Conservation (phyloP, 1,284 basidiomycete genomes). For the Ustilago bromivora region DNA sequence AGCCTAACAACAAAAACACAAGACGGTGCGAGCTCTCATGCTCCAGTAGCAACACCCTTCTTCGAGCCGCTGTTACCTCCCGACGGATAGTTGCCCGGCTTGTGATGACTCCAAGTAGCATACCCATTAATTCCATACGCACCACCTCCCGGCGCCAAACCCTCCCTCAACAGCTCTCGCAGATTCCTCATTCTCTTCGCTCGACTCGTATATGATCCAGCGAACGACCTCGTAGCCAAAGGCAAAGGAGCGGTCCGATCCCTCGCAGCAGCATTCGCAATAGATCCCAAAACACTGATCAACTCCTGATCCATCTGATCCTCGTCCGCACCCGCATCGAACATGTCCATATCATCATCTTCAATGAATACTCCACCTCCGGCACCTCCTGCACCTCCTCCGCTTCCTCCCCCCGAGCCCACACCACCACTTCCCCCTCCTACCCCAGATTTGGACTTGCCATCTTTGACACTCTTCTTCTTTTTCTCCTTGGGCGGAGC, state of each 20-base stretch:
- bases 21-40: constrained; percentile 3
- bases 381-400: background rate
- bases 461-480: constrained; percentile 51
- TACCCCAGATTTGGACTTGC: constrained; percentile 25
- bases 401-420: background rate
- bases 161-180: constrained; percentile 57
- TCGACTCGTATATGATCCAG: constrained; percentile 58
- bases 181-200: constrained; percentile 58
- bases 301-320: constrained; percentile 64
- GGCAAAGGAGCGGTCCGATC: constrained; percentile 61
- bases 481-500: constrained; percentile 62
- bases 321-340: constrained; percentile 51
- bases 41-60: constrained; percentile 31
- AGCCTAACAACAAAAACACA: background rate
- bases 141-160: constrained; percentile 48
- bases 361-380: constrained; percentile 36
- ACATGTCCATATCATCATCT: constrained; percentile 63
- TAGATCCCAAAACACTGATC: constrained; percentile 42
- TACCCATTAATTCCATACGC: constrained; percentile 52
- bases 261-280: constrained; percentile 46
- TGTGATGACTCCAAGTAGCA: constrained; percentile 33
- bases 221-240: constrained; percentile 54
- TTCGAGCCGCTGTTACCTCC: background rate
- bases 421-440: constrained; percentile 12
- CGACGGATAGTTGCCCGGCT: constrained; percentile 3